Evolutionary conservation across 192 early-diverging fungal genomes (phyloP).

Genomic region (Podila epicladia): DNA sequence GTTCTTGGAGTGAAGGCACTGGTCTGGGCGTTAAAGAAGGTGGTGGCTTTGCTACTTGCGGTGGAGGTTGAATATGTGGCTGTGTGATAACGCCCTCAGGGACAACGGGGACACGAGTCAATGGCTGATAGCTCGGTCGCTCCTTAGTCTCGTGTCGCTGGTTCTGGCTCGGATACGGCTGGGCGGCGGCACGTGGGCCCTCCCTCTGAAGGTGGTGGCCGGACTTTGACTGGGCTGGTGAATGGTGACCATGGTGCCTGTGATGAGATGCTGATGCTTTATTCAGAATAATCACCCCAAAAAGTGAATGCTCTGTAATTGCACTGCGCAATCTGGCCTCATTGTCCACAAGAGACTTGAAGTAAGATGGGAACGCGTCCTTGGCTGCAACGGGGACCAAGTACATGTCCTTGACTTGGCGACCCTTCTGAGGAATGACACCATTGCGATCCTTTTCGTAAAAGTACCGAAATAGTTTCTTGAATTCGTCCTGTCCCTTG

Average conservation of each 20-base stretch:
- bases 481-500: constrained; percentile 49
- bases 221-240: not conserved
- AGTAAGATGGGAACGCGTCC: constrained; percentile 64
- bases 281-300: constrained; percentile 69
- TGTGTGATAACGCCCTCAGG: not conserved
- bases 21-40: not conserved
- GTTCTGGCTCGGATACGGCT: constrained; percentile 8
- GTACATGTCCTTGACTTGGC: constrained; percentile 81
- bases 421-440: constrained; percentile 71
- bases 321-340: constrained; percentile 33
- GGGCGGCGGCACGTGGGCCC: not conserved
- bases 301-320: constrained; percentile 54
- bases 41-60: not conserved
- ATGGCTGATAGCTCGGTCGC: not conserved
- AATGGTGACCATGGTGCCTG: not conserved
- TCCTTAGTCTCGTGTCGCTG: not conserved
- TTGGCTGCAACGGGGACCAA: constrained; percentile 66
- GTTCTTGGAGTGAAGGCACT: constrained; percentile 22
- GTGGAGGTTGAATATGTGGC: not conserved
- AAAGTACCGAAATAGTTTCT: constrained; percentile 70
- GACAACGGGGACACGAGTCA: not conserved
- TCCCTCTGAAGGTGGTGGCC: constrained; percentile 3
- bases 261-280: constrained; percentile 42
- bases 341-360: constrained; percentile 59
- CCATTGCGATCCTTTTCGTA: constrained; percentile 67